Evolutionary conservation across 1,284 basidiomycete genomes (phyloP).

Genomic region (Agaricales sp.): DNA sequence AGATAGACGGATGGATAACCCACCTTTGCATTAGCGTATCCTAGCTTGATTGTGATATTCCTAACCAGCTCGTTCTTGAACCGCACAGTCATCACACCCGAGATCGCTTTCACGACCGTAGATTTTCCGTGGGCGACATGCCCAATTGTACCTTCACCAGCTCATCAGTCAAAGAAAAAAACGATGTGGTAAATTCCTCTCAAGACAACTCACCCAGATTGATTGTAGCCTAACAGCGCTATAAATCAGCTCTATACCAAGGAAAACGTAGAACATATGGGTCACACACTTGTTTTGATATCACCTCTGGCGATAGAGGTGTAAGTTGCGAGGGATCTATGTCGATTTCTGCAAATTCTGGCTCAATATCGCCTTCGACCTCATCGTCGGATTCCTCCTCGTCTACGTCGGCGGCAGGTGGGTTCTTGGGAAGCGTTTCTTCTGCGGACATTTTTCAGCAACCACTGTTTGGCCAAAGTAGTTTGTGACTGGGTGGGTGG

Average conservation of each 20-base stretch:
- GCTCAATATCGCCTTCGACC: constrained; percentile 44
- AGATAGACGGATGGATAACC: constrained; percentile 16
- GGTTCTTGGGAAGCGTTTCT: constrained; percentile 54
- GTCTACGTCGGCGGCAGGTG: constrained; percentile 28
- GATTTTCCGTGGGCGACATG: constrained; percentile 99
- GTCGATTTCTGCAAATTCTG: constrained; percentile 50
- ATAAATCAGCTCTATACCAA: constrained; percentile 2
- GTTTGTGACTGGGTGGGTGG: background rate
- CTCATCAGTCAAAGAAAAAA: constrained; percentile 9
- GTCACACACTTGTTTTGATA: constrained; percentile 84
- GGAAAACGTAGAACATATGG: constrained; percentile 3
- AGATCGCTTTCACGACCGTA: constrained; percentile 98
- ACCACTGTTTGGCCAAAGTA: too few relatives aligned
- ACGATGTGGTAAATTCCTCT: constrained; percentile 1
- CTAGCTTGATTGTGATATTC: constrained; percentile 99
- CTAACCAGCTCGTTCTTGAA: constrained; percentile 99
- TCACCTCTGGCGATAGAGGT: constrained; percentile 91
- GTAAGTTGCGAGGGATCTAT: constrained; percentile 78
- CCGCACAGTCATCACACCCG: constrained; percentile 96
- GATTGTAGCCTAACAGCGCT: constrained; percentile 59
- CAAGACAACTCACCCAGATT: constrained; percentile 55
- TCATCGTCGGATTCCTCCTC: constrained; percentile 60
- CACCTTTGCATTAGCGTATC: constrained; percentile 97
- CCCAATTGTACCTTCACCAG: constrained; percentile 73
- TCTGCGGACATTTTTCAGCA: constrained; percentile 42